Evolutionary conservation across 1,284 basidiomycete species (phyloP), one percentile per base, ranked within the genome.

Genomic region (Leccinum fuscescens): DNA sequence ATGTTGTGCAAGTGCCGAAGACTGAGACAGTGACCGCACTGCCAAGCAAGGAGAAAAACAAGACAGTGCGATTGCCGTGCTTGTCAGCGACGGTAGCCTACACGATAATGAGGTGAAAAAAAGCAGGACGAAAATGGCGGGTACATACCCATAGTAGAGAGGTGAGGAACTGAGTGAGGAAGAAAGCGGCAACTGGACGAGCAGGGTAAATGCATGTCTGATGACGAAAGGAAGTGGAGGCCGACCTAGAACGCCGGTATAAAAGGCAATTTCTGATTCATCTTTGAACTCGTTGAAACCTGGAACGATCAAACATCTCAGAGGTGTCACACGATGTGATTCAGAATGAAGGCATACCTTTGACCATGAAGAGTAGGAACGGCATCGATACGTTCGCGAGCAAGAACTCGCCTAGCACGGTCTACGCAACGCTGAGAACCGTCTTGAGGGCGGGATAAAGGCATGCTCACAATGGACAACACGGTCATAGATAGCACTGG

Each of bases 61-160:
- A 81, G 5, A 99, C 96, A 11, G 86, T 82, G 29, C 96, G 87
- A 46, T 89, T 83, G 42, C 95, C 94, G 72, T 98, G 92, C 75
- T 88, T 92, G 60, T 96, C 92, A 11, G 96, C 96, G 17, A 96
- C 87, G 24, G 93, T 94, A 51, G 94, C 93, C 96, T 94, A 80
- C 4, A 33, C 39, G 37, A 53, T 17, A 4, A 33, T 6, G 46
- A 52, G 55, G 50, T 55, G 20, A 58, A 63, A 33, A 55, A 51
- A 63, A 55, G 57, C 54, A 9, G 39, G 31, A 15, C 9, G 56
- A 57, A 39, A 22, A 61, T 24, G 55, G 14, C 9, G 6, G 22
- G 17, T 29, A 67, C 78, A 56, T 69, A 89, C 89, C 89, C 90
- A 93, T 61, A 98, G 83, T 48, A 99, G 78, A 33, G 94, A 96